phyloP scores from a whole-genome alignment of 2,329 filamentous ascomycete genomes.

The Cercospora citrullina region DNA sequence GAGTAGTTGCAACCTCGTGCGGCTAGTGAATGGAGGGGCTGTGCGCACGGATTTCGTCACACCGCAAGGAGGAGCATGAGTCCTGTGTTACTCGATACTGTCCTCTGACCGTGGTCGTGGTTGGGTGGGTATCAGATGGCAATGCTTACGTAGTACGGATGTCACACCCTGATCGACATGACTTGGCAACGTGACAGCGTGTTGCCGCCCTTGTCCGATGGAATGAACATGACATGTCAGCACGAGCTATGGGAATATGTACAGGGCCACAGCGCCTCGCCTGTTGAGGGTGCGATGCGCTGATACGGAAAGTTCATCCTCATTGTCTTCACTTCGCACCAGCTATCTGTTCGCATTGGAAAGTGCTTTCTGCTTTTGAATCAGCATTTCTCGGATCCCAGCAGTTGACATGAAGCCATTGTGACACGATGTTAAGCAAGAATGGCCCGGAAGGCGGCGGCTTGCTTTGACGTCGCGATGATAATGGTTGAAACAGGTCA shows the following conservation, averaged over 20 bases:
- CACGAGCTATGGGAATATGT: background rate
- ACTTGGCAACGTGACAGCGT: background rate
- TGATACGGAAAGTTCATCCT: background rate
- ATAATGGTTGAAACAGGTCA: background rate
- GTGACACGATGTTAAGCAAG: background rate
- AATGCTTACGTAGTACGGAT: conserved; percentile 2
- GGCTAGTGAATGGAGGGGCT: background rate
- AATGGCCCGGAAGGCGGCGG: background rate
- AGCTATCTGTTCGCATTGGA: background rate
- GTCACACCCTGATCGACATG: background rate
- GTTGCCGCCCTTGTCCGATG: background rate
- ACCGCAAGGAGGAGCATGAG: conserved; percentile 1
- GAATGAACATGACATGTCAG: background rate
- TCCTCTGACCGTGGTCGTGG: background rate
- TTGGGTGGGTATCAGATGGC: conserved; percentile 5
- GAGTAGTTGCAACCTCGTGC: background rate
- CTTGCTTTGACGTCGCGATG: background rate
- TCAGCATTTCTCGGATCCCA: background rate
- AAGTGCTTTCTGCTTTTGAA: background rate
- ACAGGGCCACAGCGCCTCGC: background rate
- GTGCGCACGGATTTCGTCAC: conserved; percentile 1
- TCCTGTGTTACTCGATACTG: background rate
- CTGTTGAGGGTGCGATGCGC: background rate
- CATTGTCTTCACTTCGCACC: background rate
- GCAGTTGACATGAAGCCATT: background rate